A percentile compares a stretch with the other conserved stretches of the same genome.
Conservation (phyloP, 2,329 filamentous ascomycete species). For the Microthyrium microscopicum region DNA sequence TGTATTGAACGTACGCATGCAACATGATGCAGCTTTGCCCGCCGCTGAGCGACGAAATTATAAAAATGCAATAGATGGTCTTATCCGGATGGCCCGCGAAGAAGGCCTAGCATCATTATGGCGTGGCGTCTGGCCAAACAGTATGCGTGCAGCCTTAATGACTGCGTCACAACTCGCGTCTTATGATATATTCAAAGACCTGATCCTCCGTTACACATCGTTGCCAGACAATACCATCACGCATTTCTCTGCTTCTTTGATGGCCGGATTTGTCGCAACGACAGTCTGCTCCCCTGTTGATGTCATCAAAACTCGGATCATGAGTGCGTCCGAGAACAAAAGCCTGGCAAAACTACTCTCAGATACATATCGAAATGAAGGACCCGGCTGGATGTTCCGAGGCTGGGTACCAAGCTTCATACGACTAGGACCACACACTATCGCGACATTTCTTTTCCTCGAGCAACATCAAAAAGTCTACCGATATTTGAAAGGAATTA, state of each 20-base stretch:
- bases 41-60: constrained; percentile 65
- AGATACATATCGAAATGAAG: constrained; percentile 54
- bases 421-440: constrained; percentile 56
- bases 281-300: constrained; percentile 75
- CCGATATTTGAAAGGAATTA: constrained; percentile 20
- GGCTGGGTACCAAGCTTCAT: constrained; percentile 74
- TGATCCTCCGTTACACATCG: constrained; percentile 48
- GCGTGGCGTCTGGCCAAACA: constrained; percentile 73
- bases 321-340: constrained; percentile 42
- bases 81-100: constrained; percentile 70
- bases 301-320: constrained; percentile 77
- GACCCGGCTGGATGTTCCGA: constrained; percentile 70
- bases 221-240: constrained; percentile 53
- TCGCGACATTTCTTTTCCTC: constrained; percentile 72
- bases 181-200: constrained; percentile 66
- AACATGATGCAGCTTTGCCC: constrained; percentile 73
- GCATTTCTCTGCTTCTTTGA: constrained; percentile 61
- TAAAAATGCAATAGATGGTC: constrained; percentile 70
- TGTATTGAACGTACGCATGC: constrained; percentile 96
- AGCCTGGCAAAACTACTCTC: constrained; percentile 43
- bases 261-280: constrained; percentile 69
- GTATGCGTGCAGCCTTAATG: constrained; percentile 69
- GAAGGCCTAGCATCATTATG: constrained; percentile 67
- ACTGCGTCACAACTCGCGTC: constrained; percentile 69
- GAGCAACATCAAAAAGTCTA: constrained; percentile 76